phyloP scores from a whole-genome alignment of 2,329 filamentous ascomycete genomes.

The Colletotrichum musicola region DNA sequence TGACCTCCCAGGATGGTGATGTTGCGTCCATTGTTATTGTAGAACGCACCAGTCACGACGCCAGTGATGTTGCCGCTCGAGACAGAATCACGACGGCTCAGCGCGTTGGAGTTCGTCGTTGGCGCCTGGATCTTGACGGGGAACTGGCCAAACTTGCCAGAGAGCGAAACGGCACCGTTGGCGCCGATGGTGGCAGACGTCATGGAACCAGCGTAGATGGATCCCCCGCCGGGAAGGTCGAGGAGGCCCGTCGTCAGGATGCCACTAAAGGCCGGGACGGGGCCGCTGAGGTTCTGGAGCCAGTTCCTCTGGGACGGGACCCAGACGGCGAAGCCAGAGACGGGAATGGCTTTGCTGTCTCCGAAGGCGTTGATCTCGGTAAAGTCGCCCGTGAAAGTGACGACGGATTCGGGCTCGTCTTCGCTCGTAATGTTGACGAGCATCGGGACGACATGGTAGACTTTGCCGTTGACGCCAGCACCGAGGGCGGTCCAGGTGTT shows the following conservation, averaged over 20 bases:
- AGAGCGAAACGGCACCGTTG: conserved; percentile 78
- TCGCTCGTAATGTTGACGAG: conserved; percentile 80
- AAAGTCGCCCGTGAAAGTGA: conserved; percentile 87
- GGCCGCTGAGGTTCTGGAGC: conserved; percentile 81
- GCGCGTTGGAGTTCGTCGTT: conserved; percentile 49
- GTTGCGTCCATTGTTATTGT: conserved; percentile 77
- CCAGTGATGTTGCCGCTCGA: conserved; percentile 66
- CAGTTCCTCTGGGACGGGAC: conserved; percentile 87
- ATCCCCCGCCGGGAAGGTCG: conserved; percentile 71
- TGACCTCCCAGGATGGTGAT: conserved; percentile 90
- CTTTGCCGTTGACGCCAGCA: conserved; percentile 85
- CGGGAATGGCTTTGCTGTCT: conserved; percentile 70
- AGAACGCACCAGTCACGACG: conserved; percentile 84
- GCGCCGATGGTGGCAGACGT: conserved; percentile 80
- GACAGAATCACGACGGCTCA: conserved; percentile 61
- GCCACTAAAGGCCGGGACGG: conserved; percentile 77
- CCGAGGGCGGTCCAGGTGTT: conserved; percentile 84
- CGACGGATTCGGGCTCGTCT: conserved; percentile 74
- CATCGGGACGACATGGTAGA: conserved; percentile 80
- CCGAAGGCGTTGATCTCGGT: conserved; percentile 77
- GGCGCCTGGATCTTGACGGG: conserved; percentile 66
- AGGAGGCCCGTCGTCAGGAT: conserved; percentile 77
- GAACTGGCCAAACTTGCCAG: conserved; percentile 65
- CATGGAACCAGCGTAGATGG: conserved; percentile 87
- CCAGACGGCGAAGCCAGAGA: conserved; percentile 89